Evolutionary conservation across 768 basidiomycete species (phyloP).

Genomic region (Gloeostereum incarnatum): DNA sequence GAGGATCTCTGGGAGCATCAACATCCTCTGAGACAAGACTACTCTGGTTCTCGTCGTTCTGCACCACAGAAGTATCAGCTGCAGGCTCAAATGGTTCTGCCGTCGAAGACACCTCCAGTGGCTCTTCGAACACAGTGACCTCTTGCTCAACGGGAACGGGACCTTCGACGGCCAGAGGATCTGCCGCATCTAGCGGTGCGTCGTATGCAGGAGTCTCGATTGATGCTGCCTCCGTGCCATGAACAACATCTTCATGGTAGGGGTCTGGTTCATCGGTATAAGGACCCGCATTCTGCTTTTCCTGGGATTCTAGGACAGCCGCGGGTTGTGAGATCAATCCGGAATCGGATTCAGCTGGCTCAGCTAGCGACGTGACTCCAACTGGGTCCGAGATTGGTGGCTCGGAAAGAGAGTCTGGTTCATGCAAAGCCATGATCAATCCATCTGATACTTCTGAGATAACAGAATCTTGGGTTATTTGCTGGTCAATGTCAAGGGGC

Average conservation of each 20-base stretch:
- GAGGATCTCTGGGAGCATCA: slow-evolving; percentile 27
- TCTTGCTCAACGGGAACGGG: neutral
- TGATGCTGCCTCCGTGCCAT: neutral
- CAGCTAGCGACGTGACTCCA: neutral
- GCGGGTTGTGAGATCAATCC: neutral
- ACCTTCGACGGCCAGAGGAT: neutral
- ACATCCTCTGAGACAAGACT: slow-evolving; percentile 6
- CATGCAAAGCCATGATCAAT: neutral
- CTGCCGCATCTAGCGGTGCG: neutral
- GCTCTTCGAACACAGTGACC: neutral
- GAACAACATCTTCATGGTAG: neutral
- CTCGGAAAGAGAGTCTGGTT: neutral
- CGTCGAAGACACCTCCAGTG: neutral
- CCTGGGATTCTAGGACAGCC: neutral
- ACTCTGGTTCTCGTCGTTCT: neutral
- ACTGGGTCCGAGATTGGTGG: neutral
- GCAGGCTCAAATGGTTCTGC: neutral
- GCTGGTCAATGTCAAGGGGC: neutral
- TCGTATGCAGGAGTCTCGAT: neutral
- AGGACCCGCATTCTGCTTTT: too few relatives aligned
- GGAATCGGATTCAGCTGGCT: neutral
- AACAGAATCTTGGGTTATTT: neutral
- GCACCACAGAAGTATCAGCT: slow-evolving; percentile 9
- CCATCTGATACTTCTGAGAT: neutral
- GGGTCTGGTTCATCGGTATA: too few relatives aligned